phyloP scores from a whole-genome alignment of 768 basidiomycete species.

The Psilocybe sp. region DNA sequence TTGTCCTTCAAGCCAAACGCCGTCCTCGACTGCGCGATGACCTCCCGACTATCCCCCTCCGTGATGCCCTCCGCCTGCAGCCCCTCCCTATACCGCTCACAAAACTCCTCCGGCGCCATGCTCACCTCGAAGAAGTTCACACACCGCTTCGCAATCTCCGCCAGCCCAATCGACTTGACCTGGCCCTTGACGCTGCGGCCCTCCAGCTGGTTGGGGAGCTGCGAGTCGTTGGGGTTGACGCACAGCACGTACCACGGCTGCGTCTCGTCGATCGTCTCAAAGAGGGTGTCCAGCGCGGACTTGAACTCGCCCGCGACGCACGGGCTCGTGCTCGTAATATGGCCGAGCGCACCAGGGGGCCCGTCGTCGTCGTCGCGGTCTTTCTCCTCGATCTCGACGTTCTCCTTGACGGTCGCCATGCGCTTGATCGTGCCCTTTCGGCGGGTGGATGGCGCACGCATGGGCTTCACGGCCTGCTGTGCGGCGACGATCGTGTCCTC shows the following conservation, averaged over 20 bases:
- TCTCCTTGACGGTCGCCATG: conserved; percentile 49
- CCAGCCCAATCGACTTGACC: conserved; percentile 75
- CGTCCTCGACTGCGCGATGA: conserved; percentile 55
- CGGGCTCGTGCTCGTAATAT: conserved; percentile 35
- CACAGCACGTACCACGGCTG: conserved; percentile 92
- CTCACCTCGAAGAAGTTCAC: conserved; percentile 75
- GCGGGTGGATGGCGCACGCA: conserved; percentile 88
- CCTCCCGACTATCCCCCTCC: conserved; percentile 61
- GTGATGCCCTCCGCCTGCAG: conserved; percentile 52
- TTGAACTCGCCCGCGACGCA: conserved; percentile 91
- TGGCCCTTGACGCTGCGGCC: conserved; percentile 90
- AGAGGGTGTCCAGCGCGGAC: conserved; percentile 78
- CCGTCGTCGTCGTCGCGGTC: conserved; percentile 51
- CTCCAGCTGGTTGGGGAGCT: conserved; percentile 92
- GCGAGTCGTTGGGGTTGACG: conserved; percentile 92
- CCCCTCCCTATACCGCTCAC: conserved; percentile 74
- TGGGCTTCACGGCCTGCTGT: conserved; percentile 90
- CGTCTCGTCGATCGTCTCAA: conserved; percentile 85
- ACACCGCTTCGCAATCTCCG: conserved; percentile 71
- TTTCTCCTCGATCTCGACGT: conserved; percentile 43
- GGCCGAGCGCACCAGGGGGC: conserved; percentile 32
- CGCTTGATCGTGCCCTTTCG: conserved; percentile 74
- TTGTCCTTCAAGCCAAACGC: conserved; percentile 57
- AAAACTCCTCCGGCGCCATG: conserved; percentile 85
- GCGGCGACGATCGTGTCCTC: conserved; percentile 96